Evolutionary conservation across 164 flowering plant species (phyloP).

Genomic region (Magnolia kwangsiensis): DNA sequence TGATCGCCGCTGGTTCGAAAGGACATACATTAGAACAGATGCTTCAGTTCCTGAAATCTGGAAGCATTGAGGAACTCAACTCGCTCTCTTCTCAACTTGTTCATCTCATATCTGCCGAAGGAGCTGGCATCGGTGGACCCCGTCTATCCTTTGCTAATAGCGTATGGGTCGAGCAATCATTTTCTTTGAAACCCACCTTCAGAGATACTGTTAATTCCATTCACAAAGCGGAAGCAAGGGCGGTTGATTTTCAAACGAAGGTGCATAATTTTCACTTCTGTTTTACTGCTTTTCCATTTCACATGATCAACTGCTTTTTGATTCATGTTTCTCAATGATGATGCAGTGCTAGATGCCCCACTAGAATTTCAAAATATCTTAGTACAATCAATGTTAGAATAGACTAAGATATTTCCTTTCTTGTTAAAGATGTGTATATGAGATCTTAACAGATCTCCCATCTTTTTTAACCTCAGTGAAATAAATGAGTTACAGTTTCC

Average conservation of each 20-base stretch:
- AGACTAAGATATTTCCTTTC: too few species aligned
- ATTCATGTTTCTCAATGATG: neutral
- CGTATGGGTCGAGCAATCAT: conserved; percentile 53
- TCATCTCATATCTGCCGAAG: conserved; percentile 28
- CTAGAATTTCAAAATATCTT: neutral
- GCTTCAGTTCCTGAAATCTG: conserved; percentile 46
- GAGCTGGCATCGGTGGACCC: conserved; percentile 62
- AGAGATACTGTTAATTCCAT: conserved; percentile 38
- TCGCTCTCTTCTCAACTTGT: conserved; percentile 44
- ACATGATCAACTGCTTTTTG: too few species aligned
- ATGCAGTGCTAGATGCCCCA: neutral
- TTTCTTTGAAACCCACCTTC: conserved; percentile 45
- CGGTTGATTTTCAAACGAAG: conserved; percentile 56
- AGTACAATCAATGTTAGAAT: neutral
- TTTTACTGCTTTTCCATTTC: neutral
- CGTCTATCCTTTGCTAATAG: conserved; percentile 49
- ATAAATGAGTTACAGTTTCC: too few species aligned
- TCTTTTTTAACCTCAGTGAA: too few species aligned
- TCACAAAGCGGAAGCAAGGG: conserved; percentile 42
- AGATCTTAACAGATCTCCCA: too few species aligned
- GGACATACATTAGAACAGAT: conserved; percentile 53
- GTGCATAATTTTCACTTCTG: conserved; percentile 17
- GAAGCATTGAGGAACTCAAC: conserved; percentile 43
- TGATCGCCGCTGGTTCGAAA: conserved; percentile 53
- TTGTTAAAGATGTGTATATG: too few species aligned